Conservation (phyloP, 371 early-diverging fungal genomes). For the Rhizopus arrhizus region DNA sequence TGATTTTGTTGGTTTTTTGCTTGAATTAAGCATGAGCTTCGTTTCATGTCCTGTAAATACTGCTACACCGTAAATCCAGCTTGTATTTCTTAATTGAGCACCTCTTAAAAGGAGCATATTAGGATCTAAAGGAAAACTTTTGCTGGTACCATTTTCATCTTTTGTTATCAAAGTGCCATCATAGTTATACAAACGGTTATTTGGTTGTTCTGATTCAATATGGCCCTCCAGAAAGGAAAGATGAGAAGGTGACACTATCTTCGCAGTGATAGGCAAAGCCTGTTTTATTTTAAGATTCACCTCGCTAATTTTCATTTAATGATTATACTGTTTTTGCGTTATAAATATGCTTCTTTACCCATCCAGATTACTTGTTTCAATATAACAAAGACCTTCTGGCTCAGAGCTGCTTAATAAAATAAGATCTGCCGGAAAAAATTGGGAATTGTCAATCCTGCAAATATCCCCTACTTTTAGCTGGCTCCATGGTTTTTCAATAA, state of each 20-base stretch:
- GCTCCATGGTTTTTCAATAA: slow-evolving; percentile 72
- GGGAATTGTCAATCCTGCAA: slow-evolving; percentile 80
- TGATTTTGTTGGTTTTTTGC: slow-evolving; percentile 52
- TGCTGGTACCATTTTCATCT: slow-evolving; percentile 48
- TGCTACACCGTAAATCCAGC: slow-evolving; percentile 83
- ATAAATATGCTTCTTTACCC: slow-evolving; percentile 54
- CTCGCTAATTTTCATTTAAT: slow-evolving; percentile 56
- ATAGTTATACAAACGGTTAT: slow-evolving; percentile 85
- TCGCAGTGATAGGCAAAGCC: slow-evolving; percentile 74
- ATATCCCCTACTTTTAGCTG: slow-evolving; percentile 91
- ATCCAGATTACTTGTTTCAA: slow-evolving; percentile 95
- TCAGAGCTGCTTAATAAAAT: slow-evolving; percentile 82
- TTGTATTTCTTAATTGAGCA: slow-evolving; percentile 80
- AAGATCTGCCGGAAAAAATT: slow-evolving; percentile 93
- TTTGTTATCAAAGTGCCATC: slow-evolving; percentile 70
- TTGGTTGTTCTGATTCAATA: slow-evolving; percentile 80
- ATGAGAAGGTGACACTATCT: slow-evolving; percentile 59
- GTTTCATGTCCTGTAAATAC: slow-evolving; percentile 90
- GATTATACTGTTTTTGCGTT: neutral
- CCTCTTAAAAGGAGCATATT: slow-evolving; percentile 79
- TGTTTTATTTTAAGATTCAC: slow-evolving; percentile 93
- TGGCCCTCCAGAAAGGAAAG: slow-evolving; percentile 57
- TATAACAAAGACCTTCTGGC: slow-evolving; percentile 89
- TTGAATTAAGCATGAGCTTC: slow-evolving; percentile 86
- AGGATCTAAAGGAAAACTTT: slow-evolving; percentile 75